phyloP scores from a whole-genome alignment of 2,329 filamentous ascomycete species.

The Penicillium sp. region DNA sequence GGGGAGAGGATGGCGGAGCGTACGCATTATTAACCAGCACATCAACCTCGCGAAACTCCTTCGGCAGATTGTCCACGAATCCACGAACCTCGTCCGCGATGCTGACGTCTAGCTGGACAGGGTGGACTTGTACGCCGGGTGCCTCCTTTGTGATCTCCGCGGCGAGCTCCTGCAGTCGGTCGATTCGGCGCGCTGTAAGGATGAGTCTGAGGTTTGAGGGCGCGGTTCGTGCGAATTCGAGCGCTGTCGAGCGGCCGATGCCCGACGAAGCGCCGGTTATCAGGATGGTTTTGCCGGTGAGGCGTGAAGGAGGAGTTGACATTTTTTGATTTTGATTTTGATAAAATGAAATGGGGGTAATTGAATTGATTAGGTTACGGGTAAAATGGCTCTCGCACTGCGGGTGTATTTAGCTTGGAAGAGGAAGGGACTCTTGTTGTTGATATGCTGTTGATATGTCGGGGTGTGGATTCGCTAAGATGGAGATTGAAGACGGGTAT shows the following conservation, averaged over 20 bases:
- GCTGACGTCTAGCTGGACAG: constrained; percentile 1
- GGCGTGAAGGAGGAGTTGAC: neutral
- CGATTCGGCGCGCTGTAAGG: constrained; percentile 8
- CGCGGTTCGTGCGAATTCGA: constrained; percentile 4
- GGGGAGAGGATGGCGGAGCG: neutral
- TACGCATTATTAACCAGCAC: constrained; percentile 8
- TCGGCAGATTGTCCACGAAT: neutral
- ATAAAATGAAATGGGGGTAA: no score
- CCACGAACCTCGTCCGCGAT: neutral
- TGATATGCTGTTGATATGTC: neutral
- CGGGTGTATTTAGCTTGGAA: neutral
- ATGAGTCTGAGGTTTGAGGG: constrained; percentile 4
- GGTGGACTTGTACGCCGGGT: neutral
- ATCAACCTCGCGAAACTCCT: constrained; percentile 5
- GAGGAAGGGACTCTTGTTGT: neutral
- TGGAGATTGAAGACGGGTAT: neutral
- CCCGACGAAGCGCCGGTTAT: constrained; percentile 8
- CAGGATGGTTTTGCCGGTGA: constrained; percentile 9
- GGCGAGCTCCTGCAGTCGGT: constrained; percentile 2
- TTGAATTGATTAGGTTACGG: neutral
- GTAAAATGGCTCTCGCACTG: neutral
- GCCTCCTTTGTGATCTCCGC: neutral
- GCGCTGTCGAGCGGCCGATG: constrained; percentile 9
- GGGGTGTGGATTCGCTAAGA: neutral
- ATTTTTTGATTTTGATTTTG: neutral